Base-by-base conservation (phyloP, 2,329 filamentous ascomycete genomes). In the Decorospora gaudefroyi region DNA sequence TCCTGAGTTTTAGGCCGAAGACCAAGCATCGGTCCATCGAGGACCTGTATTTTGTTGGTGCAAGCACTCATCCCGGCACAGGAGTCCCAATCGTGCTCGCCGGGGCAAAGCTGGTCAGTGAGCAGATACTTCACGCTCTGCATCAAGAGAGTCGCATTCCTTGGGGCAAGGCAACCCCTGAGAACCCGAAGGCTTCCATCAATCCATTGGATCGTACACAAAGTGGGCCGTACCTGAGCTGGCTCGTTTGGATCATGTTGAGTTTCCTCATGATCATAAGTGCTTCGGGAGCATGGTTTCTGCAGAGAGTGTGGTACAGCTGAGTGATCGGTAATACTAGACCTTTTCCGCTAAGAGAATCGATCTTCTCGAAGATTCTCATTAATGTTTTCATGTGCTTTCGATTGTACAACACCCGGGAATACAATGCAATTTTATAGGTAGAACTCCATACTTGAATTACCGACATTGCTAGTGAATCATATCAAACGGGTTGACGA, bases 51-150 rank as follows among this genome's bases (percentile, higher is more conserved):
- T 89, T 90, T 61, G 87, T 89, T 0, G 86, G 86, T 22, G 86
- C 86, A 1, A 86, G 82, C 60, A 87, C 86, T 13, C 86, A 90
- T 71, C 86, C 87, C 0, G 87, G 87, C 1, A 89, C 86, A 0
- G 86, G 86, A 0, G 86, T 90, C 13, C 87, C 87, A 3, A 87
- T 90, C 42, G 83, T 85, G 17, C 71, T 89, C 7, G 85, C 85
- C 0, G 86, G 86, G 0, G 81, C 83, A 6, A 86, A 83, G 65
- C 76, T 89, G 41, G 79, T 80, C 0, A 73, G 70, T 6, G 77
- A 78, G 56, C 76, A 82, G 64, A 72, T 83, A 4, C 54, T 80
- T 9, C 61, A 66, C 67, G 74, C 61, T 47, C 62, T 47, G 56
- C 22, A 37, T 6, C 26, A 47, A 23, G 15, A 43, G 23, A 15